These are phyloP conservation scores for Colletotrichum magnum DNA, from an alignment of 2,329 filamentous ascomycete genomes.

Conservation along the genomic window DNA sequence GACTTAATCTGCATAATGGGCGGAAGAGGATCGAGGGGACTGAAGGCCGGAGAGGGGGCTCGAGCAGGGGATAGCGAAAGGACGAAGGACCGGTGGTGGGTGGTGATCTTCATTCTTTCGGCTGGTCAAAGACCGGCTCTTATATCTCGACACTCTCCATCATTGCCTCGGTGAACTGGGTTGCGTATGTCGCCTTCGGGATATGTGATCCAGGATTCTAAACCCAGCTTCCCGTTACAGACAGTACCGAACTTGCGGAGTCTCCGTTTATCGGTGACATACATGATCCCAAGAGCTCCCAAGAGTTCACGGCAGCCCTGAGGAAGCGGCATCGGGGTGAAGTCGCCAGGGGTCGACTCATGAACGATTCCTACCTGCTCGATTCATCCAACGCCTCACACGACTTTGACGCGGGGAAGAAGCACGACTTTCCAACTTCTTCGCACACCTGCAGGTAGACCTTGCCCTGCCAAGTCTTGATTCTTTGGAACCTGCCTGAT, in stretches of 20 bases:
- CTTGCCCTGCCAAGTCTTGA: slow-evolving; percentile 9
- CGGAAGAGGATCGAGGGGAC: not conserved
- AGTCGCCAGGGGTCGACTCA: slow-evolving; percentile 9
- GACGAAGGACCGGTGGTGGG: not conserved
- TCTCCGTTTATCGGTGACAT: not conserved
- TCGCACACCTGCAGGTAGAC: slow-evolving; percentile 1
- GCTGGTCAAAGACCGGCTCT: not conserved
- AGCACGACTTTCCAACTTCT: not conserved
- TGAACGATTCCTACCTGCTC: slow-evolving; percentile 9
- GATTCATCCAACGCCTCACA: slow-evolving; percentile 9
- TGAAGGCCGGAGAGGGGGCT: not conserved
- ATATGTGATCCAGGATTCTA: not conserved
- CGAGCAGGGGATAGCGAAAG: not conserved
- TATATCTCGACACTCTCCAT: slow-evolving; percentile 1
- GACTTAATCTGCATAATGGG: slow-evolving; percentile 20
- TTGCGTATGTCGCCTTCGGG: not conserved
- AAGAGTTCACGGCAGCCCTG: not conserved
- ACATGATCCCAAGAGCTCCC: not conserved
- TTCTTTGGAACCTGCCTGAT: slow-evolving; percentile 5
- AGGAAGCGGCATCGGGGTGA: slow-evolving; percentile 4
- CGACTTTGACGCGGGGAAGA: not conserved
- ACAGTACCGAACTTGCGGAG: not conserved
- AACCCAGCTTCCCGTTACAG: not conserved
- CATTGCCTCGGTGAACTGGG: not conserved
- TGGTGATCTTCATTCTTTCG: not conserved